Evolutionary conservation across 495 filamentous ascomycete species (phyloP), one percentile per base, ranked within the genome.

Genomic region (Tuber borchii): DNA sequence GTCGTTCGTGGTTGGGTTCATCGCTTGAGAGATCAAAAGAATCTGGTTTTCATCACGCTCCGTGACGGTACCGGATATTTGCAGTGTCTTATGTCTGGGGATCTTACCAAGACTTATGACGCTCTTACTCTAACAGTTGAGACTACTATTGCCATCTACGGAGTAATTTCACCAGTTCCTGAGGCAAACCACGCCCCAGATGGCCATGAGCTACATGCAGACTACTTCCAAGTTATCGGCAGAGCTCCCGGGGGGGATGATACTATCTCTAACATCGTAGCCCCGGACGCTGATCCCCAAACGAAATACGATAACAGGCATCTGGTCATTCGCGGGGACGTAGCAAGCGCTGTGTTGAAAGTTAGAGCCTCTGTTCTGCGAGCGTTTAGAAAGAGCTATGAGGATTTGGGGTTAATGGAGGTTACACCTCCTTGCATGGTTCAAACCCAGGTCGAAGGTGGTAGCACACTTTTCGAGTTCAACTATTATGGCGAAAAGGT

Each of bases 371-470:
- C 91, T 4, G 89, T 95, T 31, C 89, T 97, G 78, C 87, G 90
- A 74, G 94, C 94, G 2, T 98, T 98, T 86, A 87, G 90, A 79
- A 88, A 90, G 82, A 88, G 90, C 70, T 98, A 95, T 84, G 90
- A 91, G 79, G 91, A 94, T 80, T 87, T 91, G 80, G 88, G 90
- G 71, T 88, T 96, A 83, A 87, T 88, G 71, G 95, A 98, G 85
- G 94, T 99, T 70, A 92, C 91, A 65, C 95, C 95, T 4, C 95
- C 95, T 14, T 94, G 93, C 68, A 93, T 99, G 86, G 96, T 98
- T n/a, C 95, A 99, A 85, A 98, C 95, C 10, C 94, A 97, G 85
- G 95, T 97, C 75, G 95, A 99, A 86, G 95, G 95, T 77, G 95
- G 95, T 70, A 90, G 91, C 78, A 98, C 95, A 3, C 90, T 99